These are phyloP conservation scores for Botrytis squamosa DNA, from an alignment of 2,329 filamentous ascomycete species.

Conservation along the genomic window DNA sequence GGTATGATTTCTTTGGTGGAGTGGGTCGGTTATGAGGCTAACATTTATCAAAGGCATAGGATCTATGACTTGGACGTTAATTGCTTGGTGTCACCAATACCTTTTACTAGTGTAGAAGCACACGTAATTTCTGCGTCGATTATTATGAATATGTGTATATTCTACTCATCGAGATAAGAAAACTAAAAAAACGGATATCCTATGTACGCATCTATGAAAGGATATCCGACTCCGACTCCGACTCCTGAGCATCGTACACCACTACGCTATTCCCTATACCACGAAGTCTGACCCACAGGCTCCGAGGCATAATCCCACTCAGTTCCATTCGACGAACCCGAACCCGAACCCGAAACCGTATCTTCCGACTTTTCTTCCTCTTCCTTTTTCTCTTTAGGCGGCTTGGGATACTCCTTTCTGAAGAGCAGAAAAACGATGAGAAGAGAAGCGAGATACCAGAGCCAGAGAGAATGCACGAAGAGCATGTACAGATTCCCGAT, in stretches of 20 bases:
- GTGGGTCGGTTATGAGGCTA: no score
- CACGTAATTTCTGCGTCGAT: background rate
- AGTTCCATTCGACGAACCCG: background rate
- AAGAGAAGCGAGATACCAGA: background rate
- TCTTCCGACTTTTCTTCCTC: background rate
- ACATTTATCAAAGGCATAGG: no score
- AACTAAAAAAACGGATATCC: background rate
- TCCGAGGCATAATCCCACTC: no score
- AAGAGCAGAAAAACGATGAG: no score
- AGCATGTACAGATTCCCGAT: background rate
- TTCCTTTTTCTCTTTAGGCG: background rate
- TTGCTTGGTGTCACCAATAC: background rate
- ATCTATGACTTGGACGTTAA: background rate
- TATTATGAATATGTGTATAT: background rate
- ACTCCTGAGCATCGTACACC: no score
- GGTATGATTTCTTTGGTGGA: no score
- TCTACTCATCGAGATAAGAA: background rate
- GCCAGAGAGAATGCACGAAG: background rate
- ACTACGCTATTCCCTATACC: accelerated
- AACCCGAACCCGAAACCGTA: background rate
- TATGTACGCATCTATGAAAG: background rate
- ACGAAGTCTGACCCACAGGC: background rate
- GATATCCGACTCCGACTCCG: background rate
- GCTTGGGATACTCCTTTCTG: background rate
- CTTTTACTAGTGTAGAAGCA: background rate